phyloP scores from a whole-genome alignment of 352 stramenopile genomes.

The Phytophthora agathidicida region DNA sequence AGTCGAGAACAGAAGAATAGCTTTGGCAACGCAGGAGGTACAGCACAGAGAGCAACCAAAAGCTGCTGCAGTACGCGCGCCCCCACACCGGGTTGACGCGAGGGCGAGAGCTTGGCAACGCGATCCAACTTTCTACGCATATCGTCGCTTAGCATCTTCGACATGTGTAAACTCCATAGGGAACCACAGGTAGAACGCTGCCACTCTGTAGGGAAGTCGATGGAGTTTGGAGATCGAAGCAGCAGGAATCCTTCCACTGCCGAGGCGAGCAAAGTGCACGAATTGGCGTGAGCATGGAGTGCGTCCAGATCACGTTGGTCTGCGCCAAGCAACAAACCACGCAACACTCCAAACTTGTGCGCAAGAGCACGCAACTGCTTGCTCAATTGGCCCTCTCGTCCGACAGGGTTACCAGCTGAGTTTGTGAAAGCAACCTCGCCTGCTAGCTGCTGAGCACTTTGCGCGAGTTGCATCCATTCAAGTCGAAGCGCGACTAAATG shows the following conservation, averaged over 20 bases:
- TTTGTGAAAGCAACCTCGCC: constrained; percentile 50
- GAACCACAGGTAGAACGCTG: background rate
- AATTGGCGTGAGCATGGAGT: constrained; percentile 29
- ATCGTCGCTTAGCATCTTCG: constrained; percentile 18
- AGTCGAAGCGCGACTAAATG: constrained; percentile 42
- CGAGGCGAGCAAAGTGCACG: constrained; percentile 35
- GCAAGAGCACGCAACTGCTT: constrained; percentile 32
- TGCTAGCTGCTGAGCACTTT: constrained; percentile 51
- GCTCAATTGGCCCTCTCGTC: constrained; percentile 31
- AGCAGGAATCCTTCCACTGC: constrained; percentile 45
- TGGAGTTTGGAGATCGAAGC: constrained; percentile 23
- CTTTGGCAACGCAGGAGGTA: constrained; percentile 36
- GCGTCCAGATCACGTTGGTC: constrained; percentile 30
- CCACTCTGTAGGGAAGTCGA: constrained; percentile 17
- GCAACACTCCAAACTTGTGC: constrained; percentile 32
- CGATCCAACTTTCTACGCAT: constrained; percentile 30
- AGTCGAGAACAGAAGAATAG: constrained; percentile 54
- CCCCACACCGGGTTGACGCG: constrained; percentile 26
- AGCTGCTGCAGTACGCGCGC: constrained; percentile 48
- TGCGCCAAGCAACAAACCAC: constrained; percentile 36
- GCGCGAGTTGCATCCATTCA: constrained; percentile 48
- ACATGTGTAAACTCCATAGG: constrained; percentile 20
- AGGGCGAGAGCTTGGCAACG: constrained; percentile 26
- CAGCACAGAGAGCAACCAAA: constrained; percentile 29
- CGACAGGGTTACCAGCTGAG: constrained; percentile 13